Conservation (phyloP, 2,329 filamentous ascomycete genomes). For the Simplicillium sp. region DNA sequence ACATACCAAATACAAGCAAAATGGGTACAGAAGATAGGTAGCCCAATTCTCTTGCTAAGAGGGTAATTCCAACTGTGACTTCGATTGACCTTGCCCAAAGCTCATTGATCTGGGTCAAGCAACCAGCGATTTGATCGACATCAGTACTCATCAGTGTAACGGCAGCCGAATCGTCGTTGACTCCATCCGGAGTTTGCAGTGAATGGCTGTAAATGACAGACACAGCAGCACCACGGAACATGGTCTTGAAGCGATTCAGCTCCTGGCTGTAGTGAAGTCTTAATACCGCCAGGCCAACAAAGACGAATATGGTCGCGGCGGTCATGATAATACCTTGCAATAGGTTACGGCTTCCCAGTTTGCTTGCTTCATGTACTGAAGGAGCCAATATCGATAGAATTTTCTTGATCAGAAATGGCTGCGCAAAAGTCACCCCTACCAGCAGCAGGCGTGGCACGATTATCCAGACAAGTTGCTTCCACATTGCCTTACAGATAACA, state of each 20-base stretch:
- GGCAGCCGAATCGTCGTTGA: conserved; percentile 8
- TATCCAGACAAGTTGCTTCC: conserved; percentile 1
- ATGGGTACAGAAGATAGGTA: conserved; percentile 11
- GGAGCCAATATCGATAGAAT: conserved; percentile 1
- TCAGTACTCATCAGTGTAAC: conserved; percentile 10
- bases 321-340: conserved; percentile 8
- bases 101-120: conserved; percentile 9
- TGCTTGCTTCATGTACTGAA: not conserved
- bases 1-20: conserved; percentile 9
- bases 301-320: conserved; percentile 11
- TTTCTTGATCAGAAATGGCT: conserved; percentile 8
- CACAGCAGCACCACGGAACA: conserved; percentile 12
- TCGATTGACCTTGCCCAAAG: conserved; percentile 12
- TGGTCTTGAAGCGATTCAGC: conserved; percentile 11
- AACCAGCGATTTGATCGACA: conserved; percentile 6
- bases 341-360: not conserved
- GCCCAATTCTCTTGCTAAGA: conserved; percentile 12
- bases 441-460: conserved; percentile 3
- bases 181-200: conserved; percentile 7
- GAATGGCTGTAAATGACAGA: conserved; percentile 11
- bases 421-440: conserved; percentile 5
- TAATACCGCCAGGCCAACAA: conserved; percentile 10
- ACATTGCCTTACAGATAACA: conserved; percentile 1
- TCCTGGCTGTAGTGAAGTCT: conserved; percentile 9
- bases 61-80: conserved; percentile 7